These are phyloP conservation scores for Trametes maxima DNA, from an alignment of 768 basidiomycete species.

Conservation along the genomic window DNA sequence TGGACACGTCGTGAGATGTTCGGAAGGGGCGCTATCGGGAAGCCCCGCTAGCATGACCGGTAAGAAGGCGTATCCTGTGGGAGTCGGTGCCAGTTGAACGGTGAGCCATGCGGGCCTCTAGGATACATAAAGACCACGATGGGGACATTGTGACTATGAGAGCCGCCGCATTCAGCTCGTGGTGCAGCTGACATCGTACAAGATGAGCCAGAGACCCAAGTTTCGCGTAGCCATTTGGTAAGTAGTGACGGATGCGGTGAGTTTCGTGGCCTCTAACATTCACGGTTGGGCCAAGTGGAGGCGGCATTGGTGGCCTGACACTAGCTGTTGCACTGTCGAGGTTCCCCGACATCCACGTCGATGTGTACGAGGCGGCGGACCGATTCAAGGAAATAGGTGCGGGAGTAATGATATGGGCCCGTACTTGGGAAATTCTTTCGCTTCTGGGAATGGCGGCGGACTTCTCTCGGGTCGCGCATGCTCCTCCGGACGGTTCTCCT, in stretches of 20 bases:
- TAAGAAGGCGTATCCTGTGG: background rate
- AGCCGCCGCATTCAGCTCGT: no score
- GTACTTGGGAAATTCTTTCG: slow-evolving; percentile 33
- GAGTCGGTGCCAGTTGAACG: no score
- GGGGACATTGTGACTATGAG: no score
- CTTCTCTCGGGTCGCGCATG: slow-evolving; percentile 30
- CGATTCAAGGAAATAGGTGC: slow-evolving; percentile 55
- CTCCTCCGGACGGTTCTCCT: slow-evolving; percentile 24
- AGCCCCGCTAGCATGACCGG: background rate
- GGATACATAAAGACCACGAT: no score
- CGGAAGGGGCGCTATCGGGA: background rate
- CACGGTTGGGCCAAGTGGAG: slow-evolving; percentile 27
- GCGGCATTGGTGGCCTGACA: slow-evolving; percentile 36
- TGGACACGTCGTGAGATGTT: background rate
- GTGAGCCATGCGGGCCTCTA: no score
- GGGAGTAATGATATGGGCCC: slow-evolving; percentile 37
- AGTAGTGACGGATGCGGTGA: background rate
- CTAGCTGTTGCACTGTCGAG: slow-evolving; percentile 34
- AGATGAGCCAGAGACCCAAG: slow-evolving; percentile 8
- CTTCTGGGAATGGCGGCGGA: slow-evolving; percentile 30
- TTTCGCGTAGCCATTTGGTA: slow-evolving; percentile 42
- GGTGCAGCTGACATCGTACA: background rate
- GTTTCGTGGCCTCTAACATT: background rate
- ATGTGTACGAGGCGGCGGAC: slow-evolving; percentile 40
- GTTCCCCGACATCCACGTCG: slow-evolving; percentile 30